Evolutionary conservation across 1,139 yeast species (phyloP).

Genomic region (Hyphopichia khmerensis): DNA sequence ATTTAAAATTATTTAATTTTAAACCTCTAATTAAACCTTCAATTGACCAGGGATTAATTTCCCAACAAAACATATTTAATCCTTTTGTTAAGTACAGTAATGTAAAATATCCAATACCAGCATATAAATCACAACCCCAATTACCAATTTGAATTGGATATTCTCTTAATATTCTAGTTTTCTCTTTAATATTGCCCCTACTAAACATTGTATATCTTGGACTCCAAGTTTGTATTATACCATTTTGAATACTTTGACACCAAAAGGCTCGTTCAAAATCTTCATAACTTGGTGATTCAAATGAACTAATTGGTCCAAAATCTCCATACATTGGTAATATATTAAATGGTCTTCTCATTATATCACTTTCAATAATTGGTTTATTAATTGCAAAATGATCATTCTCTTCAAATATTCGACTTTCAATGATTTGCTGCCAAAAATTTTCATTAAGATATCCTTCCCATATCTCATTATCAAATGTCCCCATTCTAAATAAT

Average conservation of each 20-base stretch:
- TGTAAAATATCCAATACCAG: slow-evolving; percentile 87
- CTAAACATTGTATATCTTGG: slow-evolving; percentile 87
- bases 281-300: slow-evolving; percentile 34
- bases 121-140: slow-evolving; percentile 67
- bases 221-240: slow-evolving; percentile 79
- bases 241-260: slow-evolving; percentile 73
- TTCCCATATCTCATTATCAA: slow-evolving; percentile 37
- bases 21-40: slow-evolving; percentile 67
- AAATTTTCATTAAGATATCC: background rate
- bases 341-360: slow-evolving; percentile 63
- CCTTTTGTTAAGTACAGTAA: slow-evolving; percentile 60
- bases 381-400: slow-evolving; percentile 73
- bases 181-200: slow-evolving; percentile 85
- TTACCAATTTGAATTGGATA: slow-evolving; percentile 19
- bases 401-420: slow-evolving; percentile 14
- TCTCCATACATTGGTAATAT: slow-evolving; percentile 63
- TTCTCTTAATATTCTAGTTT: slow-evolving; percentile 50
- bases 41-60: slow-evolving; percentile 81
- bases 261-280: slow-evolving; percentile 63
- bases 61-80: slow-evolving; percentile 68
- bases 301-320: slow-evolving; percentile 45
- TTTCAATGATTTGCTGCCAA: background rate
- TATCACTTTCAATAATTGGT: slow-evolving; percentile 59
- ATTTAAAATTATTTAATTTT: slow-evolving; percentile 39
- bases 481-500: slow-evolving; percentile 48